Conservation (phyloP, 139 green algal species). For the Chlamydomonas sphaeroides region DNA sequence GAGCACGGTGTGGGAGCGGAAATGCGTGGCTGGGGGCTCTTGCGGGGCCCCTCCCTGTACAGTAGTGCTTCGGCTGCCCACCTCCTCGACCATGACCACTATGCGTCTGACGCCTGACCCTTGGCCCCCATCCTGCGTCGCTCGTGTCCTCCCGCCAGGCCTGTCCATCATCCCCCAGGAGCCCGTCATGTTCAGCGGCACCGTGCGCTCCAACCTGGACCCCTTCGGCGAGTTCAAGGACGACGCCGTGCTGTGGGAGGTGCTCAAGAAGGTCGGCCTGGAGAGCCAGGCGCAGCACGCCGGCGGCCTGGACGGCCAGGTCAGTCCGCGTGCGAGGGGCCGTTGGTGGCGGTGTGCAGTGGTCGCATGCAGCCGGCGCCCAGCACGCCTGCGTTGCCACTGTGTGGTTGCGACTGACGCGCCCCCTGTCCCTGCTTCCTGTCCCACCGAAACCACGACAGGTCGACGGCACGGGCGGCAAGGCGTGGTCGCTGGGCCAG, state of each 20-base stretch:
- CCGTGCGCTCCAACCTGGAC: conserved; percentile 86
- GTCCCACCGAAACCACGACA: no score
- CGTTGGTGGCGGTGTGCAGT: no score
- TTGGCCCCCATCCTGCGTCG: not conserved
- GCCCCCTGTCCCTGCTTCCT: no score
- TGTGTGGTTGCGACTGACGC: no score
- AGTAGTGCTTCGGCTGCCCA: no score
- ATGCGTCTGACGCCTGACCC: not conserved
- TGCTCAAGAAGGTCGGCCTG: conserved; percentile 46
- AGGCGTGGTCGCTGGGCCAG: conserved; percentile 89
- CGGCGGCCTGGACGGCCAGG: conserved; percentile 75
- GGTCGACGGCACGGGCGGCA: conserved; percentile 85
- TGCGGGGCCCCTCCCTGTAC: no score
- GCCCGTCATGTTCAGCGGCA: conserved; percentile 84
- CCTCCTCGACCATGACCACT: not conserved
- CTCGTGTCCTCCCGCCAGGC: not conserved
- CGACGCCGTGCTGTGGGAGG: conserved; percentile 69
- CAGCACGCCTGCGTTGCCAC: no score
- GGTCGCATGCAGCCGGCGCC: no score
- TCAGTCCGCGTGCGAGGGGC: no score
- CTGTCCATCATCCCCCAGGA: conserved; percentile 82
- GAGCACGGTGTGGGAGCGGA: no score
- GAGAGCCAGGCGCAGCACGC: conserved; percentile 39
- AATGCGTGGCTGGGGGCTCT: not conserved
- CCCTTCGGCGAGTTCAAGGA: conserved; percentile 70